phyloP scores from a whole-genome alignment of 2,329 filamentous ascomycete species.

The Aspergillus costaricaensis region DNA sequence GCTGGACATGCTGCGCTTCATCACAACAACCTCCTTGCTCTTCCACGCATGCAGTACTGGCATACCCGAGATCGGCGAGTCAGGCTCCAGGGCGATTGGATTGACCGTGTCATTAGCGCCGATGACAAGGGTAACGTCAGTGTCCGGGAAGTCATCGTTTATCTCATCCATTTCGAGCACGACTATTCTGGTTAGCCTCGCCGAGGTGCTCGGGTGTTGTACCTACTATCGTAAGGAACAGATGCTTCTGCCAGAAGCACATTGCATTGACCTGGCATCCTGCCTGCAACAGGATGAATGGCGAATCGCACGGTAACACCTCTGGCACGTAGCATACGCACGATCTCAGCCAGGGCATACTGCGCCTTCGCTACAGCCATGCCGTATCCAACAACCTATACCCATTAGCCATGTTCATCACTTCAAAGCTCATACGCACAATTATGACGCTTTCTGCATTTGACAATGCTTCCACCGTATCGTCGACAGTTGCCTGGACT shows the following conservation, averaged over 20 bases:
- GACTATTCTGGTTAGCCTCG: conserved; percentile 44
- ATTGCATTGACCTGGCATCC: conserved; percentile 93
- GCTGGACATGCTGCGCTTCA: conserved; percentile 88
- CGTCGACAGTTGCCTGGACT: conserved; percentile 75
- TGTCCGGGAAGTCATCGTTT: conserved; percentile 86
- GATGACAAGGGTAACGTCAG: conserved; percentile 84
- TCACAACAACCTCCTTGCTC: conserved; percentile 87
- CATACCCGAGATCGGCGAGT: conserved; percentile 86
- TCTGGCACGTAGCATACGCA: conserved; percentile 69
- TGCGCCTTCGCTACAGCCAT: conserved; percentile 95
- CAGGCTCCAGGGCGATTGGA: conserved; percentile 80
- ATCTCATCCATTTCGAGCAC: conserved; percentile 96
- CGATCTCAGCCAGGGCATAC: conserved; percentile 85
- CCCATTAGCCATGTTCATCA: background rate
- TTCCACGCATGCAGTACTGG: conserved; percentile 91
- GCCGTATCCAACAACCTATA: conserved; percentile 74
- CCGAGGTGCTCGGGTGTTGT: background rate
- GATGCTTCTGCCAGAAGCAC: conserved; percentile 84
- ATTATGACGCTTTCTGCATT: conserved; percentile 85
- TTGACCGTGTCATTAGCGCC: conserved; percentile 93
- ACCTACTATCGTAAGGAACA: conserved; percentile 76
- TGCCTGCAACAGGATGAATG: conserved; percentile 85
- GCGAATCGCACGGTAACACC: conserved; percentile 83
- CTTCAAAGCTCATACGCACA: conserved; percentile 36
- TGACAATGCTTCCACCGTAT: conserved; percentile 73